phyloP scores from a whole-genome alignment of 305 asterid species.

The Fraxinus ornus region DNA sequence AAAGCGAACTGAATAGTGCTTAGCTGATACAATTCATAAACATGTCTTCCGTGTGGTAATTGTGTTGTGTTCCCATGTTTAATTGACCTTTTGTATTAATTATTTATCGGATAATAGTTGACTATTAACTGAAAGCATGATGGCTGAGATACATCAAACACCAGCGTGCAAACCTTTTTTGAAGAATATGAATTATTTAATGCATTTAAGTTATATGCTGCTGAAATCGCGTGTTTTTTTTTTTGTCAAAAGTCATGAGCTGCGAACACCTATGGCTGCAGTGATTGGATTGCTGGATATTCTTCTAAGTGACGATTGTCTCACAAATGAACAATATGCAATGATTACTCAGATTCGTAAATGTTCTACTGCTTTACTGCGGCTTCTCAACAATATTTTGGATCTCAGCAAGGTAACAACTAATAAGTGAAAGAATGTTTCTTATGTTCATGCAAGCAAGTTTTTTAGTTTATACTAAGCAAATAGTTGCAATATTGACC shows the following conservation, averaged over 20 bases:
- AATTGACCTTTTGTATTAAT: background rate
- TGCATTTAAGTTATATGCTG: background rate
- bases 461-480: background rate
- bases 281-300: slow-evolving; percentile 92
- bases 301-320: slow-evolving; percentile 74
- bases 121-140: background rate
- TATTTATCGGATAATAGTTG: background rate
- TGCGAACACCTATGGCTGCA: slow-evolving; percentile 98
- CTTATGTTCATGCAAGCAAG: background rate
- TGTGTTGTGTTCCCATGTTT: background rate
- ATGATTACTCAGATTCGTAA: slow-evolving; percentile 84
- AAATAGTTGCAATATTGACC: background rate
- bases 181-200: slow-evolving; percentile 1
- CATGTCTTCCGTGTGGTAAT: background rate
- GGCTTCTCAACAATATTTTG: slow-evolving; percentile 89
- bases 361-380: slow-evolving; percentile 82
- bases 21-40: background rate
- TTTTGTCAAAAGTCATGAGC: slow-evolving; percentile 67
- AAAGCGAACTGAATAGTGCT: background rate
- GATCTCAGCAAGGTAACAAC: slow-evolving; percentile 84
- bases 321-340: slow-evolving; percentile 72
- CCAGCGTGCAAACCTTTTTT: background rate
- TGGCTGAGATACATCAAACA: background rate
- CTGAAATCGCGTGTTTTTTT: slow-evolving; percentile 20
- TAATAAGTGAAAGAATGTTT: slow-evolving; percentile 1